phyloP scores from a whole-genome alignment of 2,329 filamentous ascomycete species.

The Trichoderma gracile region DNA sequence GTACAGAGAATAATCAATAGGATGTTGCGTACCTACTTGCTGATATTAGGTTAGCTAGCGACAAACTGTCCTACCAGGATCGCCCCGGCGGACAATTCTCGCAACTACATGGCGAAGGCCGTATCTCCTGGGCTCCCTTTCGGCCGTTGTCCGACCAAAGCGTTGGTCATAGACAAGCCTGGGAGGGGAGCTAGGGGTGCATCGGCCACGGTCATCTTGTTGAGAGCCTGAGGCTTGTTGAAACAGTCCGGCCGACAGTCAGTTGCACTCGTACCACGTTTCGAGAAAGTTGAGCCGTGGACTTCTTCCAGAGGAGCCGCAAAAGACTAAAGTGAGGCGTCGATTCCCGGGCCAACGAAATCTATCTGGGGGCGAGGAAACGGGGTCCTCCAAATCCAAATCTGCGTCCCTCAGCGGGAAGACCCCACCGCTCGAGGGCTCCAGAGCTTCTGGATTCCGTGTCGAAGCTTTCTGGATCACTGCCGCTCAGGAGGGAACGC shows the following conservation, averaged over 20 bases:
- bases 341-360: slow-evolving; percentile 25
- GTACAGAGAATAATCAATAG: too few relatives aligned
- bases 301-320: slow-evolving; percentile 12
- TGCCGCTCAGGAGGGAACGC: slow-evolving; percentile 27
- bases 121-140: slow-evolving; percentile 18
- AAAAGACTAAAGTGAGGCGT: slow-evolving; percentile 25
- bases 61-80: slow-evolving; percentile 13
- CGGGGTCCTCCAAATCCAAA: slow-evolving; percentile 21
- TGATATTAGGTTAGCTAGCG: not conserved
- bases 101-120: slow-evolving; percentile 8
- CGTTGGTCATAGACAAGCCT: slow-evolving; percentile 15
- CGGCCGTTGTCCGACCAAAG: slow-evolving; percentile 26
- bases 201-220: slow-evolving; percentile 8
- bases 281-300: not conserved
- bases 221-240: not conserved
- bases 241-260: slow-evolving; percentile 3
- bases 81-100: slow-evolving; percentile 23
- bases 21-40: not conserved
- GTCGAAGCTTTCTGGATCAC: slow-evolving; percentile 31
- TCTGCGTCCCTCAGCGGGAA: slow-evolving; percentile 29
- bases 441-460: slow-evolving; percentile 31
- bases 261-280: not conserved
- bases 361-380: slow-evolving; percentile 26
- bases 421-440: slow-evolving; percentile 30
- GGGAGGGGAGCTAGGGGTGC: slow-evolving; percentile 19